Percentiles rank a stretch among this genome's conserved stretches.
Conservation (phyloP, 805 yeast genomes). For the Groenewaldozyma tartarivorans region DNA sequence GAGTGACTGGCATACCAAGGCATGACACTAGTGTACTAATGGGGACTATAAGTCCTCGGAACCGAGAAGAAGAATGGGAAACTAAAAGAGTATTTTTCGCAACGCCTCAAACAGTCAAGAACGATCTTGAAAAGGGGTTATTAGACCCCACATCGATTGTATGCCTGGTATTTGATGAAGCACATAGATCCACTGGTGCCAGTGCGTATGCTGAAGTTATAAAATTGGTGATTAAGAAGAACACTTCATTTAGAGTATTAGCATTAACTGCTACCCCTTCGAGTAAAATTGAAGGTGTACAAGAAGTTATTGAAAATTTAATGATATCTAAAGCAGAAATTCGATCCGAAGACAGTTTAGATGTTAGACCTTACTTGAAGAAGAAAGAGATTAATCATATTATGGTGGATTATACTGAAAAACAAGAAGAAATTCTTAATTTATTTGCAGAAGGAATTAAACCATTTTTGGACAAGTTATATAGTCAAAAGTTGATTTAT, state of each 20-base stretch:
- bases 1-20: conserved; percentile 74
- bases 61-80: conserved; percentile 72
- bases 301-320: conserved; percentile 67
- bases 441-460: conserved; percentile 52
- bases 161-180: conserved; percentile 85
- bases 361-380: conserved; percentile 72
- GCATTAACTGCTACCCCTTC: conserved; percentile 98
- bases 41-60: conserved; percentile 28
- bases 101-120: conserved; percentile 94
- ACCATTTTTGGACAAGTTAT: conserved; percentile 58
- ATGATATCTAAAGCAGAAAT: conserved; percentile 70
- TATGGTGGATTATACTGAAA: conserved; percentile 43
- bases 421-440: conserved; percentile 47
- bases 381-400: conserved; percentile 51
- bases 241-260: conserved; percentile 58
- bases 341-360: conserved; percentile 75
- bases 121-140: conserved; percentile 68
- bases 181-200: conserved; percentile 86
- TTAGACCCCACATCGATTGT: conserved; percentile 68
- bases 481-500: conserved; percentile 52
- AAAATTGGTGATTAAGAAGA: conserved; percentile 49
- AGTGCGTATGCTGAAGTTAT: conserved; percentile 86
- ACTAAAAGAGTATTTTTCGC: conserved; percentile 75
- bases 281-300: conserved; percentile 77
- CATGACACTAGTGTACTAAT: conserved; percentile 70